Base-by-base conservation (phyloP, 768 basidiomycete genomes). In the Serendipita indica region DNA sequence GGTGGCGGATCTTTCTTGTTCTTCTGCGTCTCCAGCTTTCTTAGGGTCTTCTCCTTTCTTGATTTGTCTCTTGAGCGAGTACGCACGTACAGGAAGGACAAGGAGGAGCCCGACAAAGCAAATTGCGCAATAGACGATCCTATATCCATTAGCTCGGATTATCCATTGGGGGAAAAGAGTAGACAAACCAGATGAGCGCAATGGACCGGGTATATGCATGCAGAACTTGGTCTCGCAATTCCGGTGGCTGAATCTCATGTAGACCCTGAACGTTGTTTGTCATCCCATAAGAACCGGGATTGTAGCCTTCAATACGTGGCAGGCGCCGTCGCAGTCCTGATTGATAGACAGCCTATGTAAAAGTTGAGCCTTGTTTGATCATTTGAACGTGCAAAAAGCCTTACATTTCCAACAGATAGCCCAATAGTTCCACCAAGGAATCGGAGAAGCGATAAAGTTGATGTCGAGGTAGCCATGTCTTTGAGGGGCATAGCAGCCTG, bases 401-500 rank as follows among this genome's bases (percentile, higher is more conserved):
- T 81, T 2, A 82, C 79, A 63, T 87, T 82, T 18, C 86, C 84
- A 39, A 86, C 65, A 0, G 87, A 75, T 59, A 89, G 79, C 7
- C 85, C 85, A 22, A 89, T 73, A 0, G 86, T 84, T n/a, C 81
- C 86, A 7, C 87, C 87, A 33, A 89, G 67, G 30, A 66, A 82
- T 79, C 84, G 76, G 62, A 90, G 71, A 65, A 91, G 83, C 20
- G 78, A 77, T 65, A 83, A 84, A 0, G 81, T 80, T 0, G 77
- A 72, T 0, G 88, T 88, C 57, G 80, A 81, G 1, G 88, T 88
- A 2, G 88, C 86, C 86, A 90, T 88, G 62, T 90, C 86, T 64
- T 81, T 82, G 14, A 87, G 65, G 0, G 89, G 89, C 88, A 92
- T 92, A 0, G 88, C 83, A 1, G 87, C 86, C 70, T 91, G 89